Evolutionary conservation across 2,329 filamentous ascomycete species (phyloP).

Genomic region (Pochonia chlamydosporia): DNA sequence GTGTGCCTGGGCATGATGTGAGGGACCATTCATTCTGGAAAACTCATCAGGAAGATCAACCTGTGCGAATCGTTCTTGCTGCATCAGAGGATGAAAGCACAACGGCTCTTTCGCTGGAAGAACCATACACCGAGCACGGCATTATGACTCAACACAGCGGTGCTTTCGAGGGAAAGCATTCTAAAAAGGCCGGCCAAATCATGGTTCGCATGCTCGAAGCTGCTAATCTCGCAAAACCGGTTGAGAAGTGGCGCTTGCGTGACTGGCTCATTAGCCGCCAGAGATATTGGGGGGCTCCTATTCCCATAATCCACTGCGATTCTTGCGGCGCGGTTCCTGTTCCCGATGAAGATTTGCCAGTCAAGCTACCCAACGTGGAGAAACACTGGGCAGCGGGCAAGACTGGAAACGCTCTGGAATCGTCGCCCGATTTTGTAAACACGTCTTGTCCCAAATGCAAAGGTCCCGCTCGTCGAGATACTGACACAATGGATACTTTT

Average conservation of each 20-base stretch:
- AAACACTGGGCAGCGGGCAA: slow-evolving; percentile 63
- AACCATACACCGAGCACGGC: slow-evolving; percentile 61
- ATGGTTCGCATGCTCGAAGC: slow-evolving; percentile 53
- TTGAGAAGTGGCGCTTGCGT: slow-evolving; percentile 71
- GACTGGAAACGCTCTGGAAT: slow-evolving; percentile 71
- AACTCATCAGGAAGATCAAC: slow-evolving; percentile 55
- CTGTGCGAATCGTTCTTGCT: slow-evolving; percentile 58
- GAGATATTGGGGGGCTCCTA: slow-evolving; percentile 86
- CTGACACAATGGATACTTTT: slow-evolving; percentile 95
- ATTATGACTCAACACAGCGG: slow-evolving; percentile 62
- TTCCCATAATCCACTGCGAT: slow-evolving; percentile 78
- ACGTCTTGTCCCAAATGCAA: slow-evolving; percentile 70
- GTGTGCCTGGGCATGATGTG: slow-evolving; percentile 78
- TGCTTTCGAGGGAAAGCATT: slow-evolving; percentile 57
- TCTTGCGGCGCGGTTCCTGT: slow-evolving; percentile 76
- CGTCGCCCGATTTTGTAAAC: slow-evolving; percentile 66
- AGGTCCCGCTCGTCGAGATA: slow-evolving; percentile 69
- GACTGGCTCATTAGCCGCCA: slow-evolving; percentile 94
- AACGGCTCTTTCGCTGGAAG: slow-evolving; percentile 36
- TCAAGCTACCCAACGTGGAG: slow-evolving; percentile 64
- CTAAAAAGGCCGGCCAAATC: slow-evolving; percentile 53
- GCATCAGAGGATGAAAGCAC: slow-evolving; percentile 43
- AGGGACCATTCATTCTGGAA: slow-evolving; percentile 79
- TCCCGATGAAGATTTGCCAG: slow-evolving; percentile 68
- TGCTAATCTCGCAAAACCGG: slow-evolving; percentile 52